Conservation (phyloP, 306 rosid species). For the Dryas octopetala region DNA sequence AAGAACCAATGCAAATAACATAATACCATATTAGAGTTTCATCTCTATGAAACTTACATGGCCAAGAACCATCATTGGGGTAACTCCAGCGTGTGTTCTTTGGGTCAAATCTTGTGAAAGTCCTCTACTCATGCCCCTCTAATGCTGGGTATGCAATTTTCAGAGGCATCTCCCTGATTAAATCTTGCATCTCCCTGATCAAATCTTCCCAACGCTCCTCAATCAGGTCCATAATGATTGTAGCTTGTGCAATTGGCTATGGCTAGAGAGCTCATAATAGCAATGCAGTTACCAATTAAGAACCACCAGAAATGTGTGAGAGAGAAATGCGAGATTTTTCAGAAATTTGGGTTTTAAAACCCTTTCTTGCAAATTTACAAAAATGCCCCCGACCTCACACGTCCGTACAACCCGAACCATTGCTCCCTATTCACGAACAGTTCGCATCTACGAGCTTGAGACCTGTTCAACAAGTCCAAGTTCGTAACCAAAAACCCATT, state of each 20-base stretch:
- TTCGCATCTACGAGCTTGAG: no score
- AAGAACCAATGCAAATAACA: not conserved
- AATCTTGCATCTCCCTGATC: conserved; percentile 25
- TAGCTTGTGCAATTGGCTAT: conserved; percentile 20
- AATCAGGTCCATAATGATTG: conserved; percentile 31
- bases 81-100: conserved; percentile 31
- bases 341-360: no score
- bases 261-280: conserved; percentile 26
- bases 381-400: no score
- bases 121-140: conserved; percentile 33
- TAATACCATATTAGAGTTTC: not conserved
- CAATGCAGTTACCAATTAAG: conserved; percentile 31
- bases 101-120: conserved; percentile 28
- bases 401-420: no score
- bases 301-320: conserved; percentile 24
- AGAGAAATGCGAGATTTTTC: not conserved
- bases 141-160: conserved; percentile 34
- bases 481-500: no score
- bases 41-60: conserved; percentile 21
- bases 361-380: no score
- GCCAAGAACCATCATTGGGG: conserved; percentile 38
- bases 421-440: no score
- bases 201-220: conserved; percentile 36
- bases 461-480: no score
- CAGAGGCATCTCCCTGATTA: conserved; percentile 36